A percentile compares a stretch with the other conserved stretches of the same genome.
Conservation (phyloP, 1,139 yeast species). For the Wickerhamomyces sp. region DNA sequence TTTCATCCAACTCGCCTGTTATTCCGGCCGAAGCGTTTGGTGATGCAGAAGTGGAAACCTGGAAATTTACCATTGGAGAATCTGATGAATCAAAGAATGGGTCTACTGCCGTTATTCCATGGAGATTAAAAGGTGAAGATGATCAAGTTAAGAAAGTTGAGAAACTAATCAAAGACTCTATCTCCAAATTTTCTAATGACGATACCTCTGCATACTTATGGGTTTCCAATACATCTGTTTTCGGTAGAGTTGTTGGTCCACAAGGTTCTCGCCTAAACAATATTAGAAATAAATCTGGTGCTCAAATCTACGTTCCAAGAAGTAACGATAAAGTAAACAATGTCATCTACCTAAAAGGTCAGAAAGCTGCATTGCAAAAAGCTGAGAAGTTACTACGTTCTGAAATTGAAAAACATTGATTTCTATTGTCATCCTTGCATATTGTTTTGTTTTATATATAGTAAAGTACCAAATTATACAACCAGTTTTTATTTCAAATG, state of each 20-base stretch:
- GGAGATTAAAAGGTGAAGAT: slow-evolving; percentile 50
- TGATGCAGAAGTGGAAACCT: slow-evolving; percentile 32
- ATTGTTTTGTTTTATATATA: too few relatives aligned
- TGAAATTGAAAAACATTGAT: slow-evolving; percentile 16
- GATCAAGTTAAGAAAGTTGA: slow-evolving; percentile 30
- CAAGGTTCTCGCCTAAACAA: slow-evolving; percentile 65
- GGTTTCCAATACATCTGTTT: slow-evolving; percentile 40
- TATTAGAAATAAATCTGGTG: slow-evolving; percentile 55
- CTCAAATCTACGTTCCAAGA: slow-evolving; percentile 65
- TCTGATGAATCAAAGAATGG: slow-evolving; percentile 23
- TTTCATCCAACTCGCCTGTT: slow-evolving; percentile 37
- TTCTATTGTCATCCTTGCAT: neutral
- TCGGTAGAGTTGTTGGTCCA: slow-evolving; percentile 69
- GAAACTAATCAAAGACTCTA: slow-evolving; percentile 29
- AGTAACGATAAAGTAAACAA: slow-evolving; percentile 44
- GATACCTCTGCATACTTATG: slow-evolving; percentile 45
- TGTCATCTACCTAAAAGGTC: slow-evolving; percentile 41
- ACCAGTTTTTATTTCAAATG: too few relatives aligned
- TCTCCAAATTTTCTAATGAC: slow-evolving; percentile 30
- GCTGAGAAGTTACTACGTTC: slow-evolving; percentile 32
- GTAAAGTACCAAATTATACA: neutral
- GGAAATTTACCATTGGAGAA: slow-evolving; percentile 44
- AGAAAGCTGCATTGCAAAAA: slow-evolving; percentile 34
- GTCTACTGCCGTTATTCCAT: slow-evolving; percentile 45
- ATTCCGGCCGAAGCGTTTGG: slow-evolving; percentile 53